Evolutionary conservation across 2,329 filamentous ascomycete genomes (phyloP), one percentile per base, ranked within the genome.

Genomic region (Peltaster fructicola): DNA sequence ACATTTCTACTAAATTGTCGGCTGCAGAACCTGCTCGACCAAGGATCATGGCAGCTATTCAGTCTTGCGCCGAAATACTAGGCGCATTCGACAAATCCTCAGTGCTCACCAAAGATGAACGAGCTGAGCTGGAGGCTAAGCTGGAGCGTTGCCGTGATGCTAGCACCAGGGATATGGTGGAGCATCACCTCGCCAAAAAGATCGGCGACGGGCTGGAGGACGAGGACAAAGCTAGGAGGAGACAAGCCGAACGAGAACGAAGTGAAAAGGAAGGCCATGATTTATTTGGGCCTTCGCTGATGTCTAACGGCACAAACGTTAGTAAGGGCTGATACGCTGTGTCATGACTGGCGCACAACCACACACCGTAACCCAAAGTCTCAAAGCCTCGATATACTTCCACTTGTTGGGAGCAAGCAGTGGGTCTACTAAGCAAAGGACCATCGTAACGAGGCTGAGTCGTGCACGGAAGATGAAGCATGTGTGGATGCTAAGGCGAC

Each of bases 71-170:
- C 1, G 36, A 38, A 1, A 36, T 60, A 13, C 42, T 64, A 25
- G 34, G 36, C 4, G 31, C 30, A 2, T 46, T 38, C 20, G 27
- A 36, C 4, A 32, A 43, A 7, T 32, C 30, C 14, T 23, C 21
- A 7, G 31, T 44, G 6, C 39, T 48, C 28, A 35, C 33, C 3
- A 47, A 45, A 25, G 47, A 45, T 6, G 46, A 49, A 22, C 19
- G 45, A 7, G 38, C 34, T 1, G 31, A 23, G 14, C 17, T 80
- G 8, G 61, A 69, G 9, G 69, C 64, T 50, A 82, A 80, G 45
- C 56, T 84, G n/a, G 68, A 66, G 31, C 67, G 63, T 38, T 84
- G 77, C 38, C 61, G 72, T 29, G 77, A 85, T 40, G 76, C 77
- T 0, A 73, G 79, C 37, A 68, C 77, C 28, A 68, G 65, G 20